Percentiles rank a stretch among this genome's conserved stretches.
phyloP scores from a whole-genome alignment of 345 rosid species.

The Fremontodendron californicum region DNA sequence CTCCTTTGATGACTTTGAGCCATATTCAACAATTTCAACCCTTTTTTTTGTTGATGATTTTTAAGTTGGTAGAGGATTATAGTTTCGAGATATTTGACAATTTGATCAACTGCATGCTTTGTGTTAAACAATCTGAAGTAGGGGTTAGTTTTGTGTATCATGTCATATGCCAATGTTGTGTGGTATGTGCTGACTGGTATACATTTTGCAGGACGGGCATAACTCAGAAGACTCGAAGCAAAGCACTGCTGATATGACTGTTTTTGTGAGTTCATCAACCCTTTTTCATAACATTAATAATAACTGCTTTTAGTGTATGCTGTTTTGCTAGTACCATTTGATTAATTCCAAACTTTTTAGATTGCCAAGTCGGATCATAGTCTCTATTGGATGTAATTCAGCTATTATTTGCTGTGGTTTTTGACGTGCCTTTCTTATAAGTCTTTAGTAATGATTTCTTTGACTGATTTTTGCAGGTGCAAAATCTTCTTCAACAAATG shows the following conservation, averaged over 20 bases:
- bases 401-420: neutral
- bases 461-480: slow-evolving; percentile 45
- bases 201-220: slow-evolving; percentile 60
- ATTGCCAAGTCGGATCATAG: neutral
- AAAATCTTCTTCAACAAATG: slow-evolving; percentile 74
- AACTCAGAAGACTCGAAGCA: slow-evolving; percentile 72
- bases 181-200: neutral
- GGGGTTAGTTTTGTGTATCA: neutral
- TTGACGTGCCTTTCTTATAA: neutral
- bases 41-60: neutral
- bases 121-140: neutral
- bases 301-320: neutral
- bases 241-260: slow-evolving; percentile 63
- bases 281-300: neutral
- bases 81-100: neutral
- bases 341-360: neutral
- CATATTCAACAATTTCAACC: too few relatives aligned
- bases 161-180: neutral
- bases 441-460: slow-evolving; percentile 1
- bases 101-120: neutral
- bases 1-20: too few relatives aligned
- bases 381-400: neutral
- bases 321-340: slow-evolving; percentile 2
- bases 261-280: slow-evolving; percentile 46
- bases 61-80: neutral